Percentiles rank a stretch among this genome's conserved stretches.
phyloP scores from a whole-genome alignment of 2,329 filamentous ascomycete genomes.

The Aspergillus ochraceus region DNA sequence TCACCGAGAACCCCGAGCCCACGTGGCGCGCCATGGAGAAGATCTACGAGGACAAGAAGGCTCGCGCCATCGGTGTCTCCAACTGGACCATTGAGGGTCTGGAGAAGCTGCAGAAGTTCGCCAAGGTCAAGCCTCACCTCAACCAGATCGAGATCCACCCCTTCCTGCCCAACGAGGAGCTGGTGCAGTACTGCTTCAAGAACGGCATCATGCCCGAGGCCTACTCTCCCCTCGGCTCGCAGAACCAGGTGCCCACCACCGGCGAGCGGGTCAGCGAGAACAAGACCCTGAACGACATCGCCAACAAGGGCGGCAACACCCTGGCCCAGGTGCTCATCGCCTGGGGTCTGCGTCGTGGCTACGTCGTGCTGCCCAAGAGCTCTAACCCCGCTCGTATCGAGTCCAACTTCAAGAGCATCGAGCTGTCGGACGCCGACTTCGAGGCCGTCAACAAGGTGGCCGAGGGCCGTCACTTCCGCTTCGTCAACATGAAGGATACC shows the following conservation, averaged over 20 bases:
- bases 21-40: constrained; percentile 70
- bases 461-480: constrained; percentile 65
- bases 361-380: constrained; percentile 69
- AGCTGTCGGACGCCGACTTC: constrained; percentile 59
- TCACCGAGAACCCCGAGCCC: constrained; percentile 63
- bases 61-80: constrained; percentile 72
- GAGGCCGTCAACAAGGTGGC: constrained; percentile 64
- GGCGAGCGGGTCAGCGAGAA: constrained; percentile 66
- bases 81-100: constrained; percentile 65
- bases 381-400: constrained; percentile 65
- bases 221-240: constrained; percentile 56
- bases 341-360: constrained; percentile 67
- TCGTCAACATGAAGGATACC: constrained; percentile 81
- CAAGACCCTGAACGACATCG: constrained; percentile 58
- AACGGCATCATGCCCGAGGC: constrained; percentile 43
- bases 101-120: constrained; percentile 45
- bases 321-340: constrained; percentile 63
- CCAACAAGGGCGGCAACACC: constrained; percentile 57
- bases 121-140: constrained; percentile 44
- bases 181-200: constrained; percentile 44
- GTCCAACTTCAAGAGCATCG: constrained; percentile 66
- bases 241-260: constrained; percentile 68
- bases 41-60: constrained; percentile 59
- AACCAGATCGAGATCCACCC: constrained; percentile 51
- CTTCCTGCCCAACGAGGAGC: constrained; percentile 48